Base-by-base conservation (phyloP, 2,329 filamentous ascomycete genomes). In the Clarireedia sp. region DNA sequence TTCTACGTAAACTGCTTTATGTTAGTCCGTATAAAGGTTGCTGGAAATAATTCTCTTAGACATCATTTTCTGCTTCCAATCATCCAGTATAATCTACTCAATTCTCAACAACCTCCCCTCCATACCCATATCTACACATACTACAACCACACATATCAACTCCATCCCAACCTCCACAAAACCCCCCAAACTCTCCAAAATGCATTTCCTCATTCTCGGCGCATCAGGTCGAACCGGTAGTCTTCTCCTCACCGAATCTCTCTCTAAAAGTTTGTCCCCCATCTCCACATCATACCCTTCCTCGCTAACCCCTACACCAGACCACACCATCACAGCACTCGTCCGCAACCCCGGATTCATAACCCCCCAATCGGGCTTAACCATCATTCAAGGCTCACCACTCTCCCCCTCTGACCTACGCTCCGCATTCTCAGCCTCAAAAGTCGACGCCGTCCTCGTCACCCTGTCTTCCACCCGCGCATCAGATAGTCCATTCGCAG, bases 401-500 rank as follows among this genome's bases (percentile, higher is more conserved):
- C 7, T 33, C 1, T 16, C n/a, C 4, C 7, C 24, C 4, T 3
- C 19, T 1, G 52, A 55, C 24, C 52, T 55, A 9, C 17, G 3
- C 3, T 36, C 19, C 2, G 52, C 43, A 65, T 57, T 63, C 19
- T 60, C 63, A 1, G 58, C 65, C 8, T 38, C 10, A 1, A 51
- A 51, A 8, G 61, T 64, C 3, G 63, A 70, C 45, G 74, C 72
- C 5, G 68, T 81, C 23, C 67, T 81, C 38, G 68, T 76, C 19
- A 75, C 79, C 0, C 73, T 82, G 12, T 75, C 71, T 57, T 73
- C 77, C 1, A 70, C 71, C 5, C 73, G 77, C 36, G 67, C 66
- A 6, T 71, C 67, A 21, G 75, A 77, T 54, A 76, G 68, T 38
- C 78, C 75, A 3, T 80, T 80, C 61, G 66, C 77, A 1, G 68